phyloP scores from a whole-genome alignment of 257 asterid species.

The Gentiana straminea region DNA sequence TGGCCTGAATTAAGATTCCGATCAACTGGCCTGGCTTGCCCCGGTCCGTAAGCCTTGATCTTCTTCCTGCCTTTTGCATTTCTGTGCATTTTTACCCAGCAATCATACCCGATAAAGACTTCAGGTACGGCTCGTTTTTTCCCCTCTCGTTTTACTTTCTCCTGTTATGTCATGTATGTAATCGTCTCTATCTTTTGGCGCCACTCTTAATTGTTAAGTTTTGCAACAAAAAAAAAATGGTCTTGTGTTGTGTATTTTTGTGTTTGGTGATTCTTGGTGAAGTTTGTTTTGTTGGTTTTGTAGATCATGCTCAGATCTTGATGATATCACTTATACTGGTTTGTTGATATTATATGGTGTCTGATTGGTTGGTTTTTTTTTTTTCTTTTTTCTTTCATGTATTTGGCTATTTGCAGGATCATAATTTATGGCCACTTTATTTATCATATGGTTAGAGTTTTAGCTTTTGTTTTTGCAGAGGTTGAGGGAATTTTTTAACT shows the following conservation, averaged over 20 bases:
- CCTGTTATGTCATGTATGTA: not conserved
- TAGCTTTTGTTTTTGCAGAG: constrained; percentile 20
- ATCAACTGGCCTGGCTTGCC: constrained; percentile 38
- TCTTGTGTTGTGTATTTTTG: constrained; percentile 20
- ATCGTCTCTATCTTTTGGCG: constrained; percentile 12
- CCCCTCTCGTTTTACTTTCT: not conserved
- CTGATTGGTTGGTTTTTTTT: constrained; percentile 32
- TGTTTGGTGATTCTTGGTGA: constrained; percentile 25
- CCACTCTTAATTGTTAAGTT: constrained; percentile 6
- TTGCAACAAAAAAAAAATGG: not conserved
- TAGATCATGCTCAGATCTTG: constrained; percentile 68
- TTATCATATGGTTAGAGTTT: not conserved
- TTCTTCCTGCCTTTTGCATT: constrained; percentile 10
- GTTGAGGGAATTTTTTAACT: constrained; percentile 12
- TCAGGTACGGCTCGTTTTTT: constrained; percentile 24
- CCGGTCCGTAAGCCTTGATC: constrained; percentile 29
- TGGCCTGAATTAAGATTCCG: constrained; percentile 23
- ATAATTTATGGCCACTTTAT: constrained; percentile 4
- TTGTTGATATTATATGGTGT: constrained; percentile 17
- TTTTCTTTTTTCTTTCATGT: constrained; percentile 9
- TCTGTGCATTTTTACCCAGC: constrained; percentile 11
- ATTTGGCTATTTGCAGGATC: constrained; percentile 4
- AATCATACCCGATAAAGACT: constrained; percentile 13
- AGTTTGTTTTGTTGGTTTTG: constrained; percentile 38
- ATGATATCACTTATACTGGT: constrained; percentile 27